phyloP scores from a whole-genome alignment of 2,329 filamentous ascomycete species.

The Pseudogymnoascus sp. region DNA sequence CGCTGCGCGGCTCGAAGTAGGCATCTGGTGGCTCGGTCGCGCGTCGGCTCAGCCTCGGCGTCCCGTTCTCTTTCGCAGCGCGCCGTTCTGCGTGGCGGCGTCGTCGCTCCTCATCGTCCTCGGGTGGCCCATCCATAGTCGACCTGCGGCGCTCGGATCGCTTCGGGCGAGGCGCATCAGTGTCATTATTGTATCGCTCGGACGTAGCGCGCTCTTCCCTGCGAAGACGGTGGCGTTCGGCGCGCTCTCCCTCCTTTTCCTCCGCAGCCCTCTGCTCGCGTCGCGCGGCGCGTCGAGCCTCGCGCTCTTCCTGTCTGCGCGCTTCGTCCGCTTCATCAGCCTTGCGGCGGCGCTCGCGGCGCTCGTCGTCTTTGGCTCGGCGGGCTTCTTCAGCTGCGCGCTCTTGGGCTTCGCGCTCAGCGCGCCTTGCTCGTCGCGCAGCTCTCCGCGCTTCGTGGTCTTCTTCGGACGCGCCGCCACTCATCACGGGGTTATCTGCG shows the following conservation, averaged over 20 bases:
- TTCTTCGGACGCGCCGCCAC: slow-evolving; percentile 42
- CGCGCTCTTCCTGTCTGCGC: slow-evolving; percentile 49
- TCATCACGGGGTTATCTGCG: slow-evolving; percentile 37
- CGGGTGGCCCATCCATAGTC: slow-evolving; percentile 36
- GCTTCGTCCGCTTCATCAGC: slow-evolving; percentile 52
- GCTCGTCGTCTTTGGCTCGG: slow-evolving; percentile 48
- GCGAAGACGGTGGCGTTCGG: slow-evolving; percentile 43
- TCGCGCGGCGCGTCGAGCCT: slow-evolving; percentile 49
- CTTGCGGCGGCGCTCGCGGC: slow-evolving; percentile 47
- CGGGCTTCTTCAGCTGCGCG: slow-evolving; percentile 46
- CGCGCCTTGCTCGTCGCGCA: slow-evolving; percentile 52
- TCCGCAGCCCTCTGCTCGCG: slow-evolving; percentile 39
- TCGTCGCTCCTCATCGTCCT: slow-evolving; percentile 49
- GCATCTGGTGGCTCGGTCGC: slow-evolving; percentile 38
- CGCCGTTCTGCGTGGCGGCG: slow-evolving; percentile 47
- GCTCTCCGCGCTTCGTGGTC: slow-evolving; percentile 56
- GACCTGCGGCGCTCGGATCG: slow-evolving; percentile 43
- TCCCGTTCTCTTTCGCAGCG: slow-evolving; percentile 35
- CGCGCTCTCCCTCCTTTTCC: slow-evolving; percentile 36
- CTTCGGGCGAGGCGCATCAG: slow-evolving; percentile 34
- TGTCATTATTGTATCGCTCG: slow-evolving; percentile 38
- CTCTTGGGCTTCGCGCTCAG: slow-evolving; percentile 45
- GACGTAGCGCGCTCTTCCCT: slow-evolving; percentile 40
- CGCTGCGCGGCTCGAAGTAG: slow-evolving; percentile 38
- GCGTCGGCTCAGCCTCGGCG: slow-evolving; percentile 33